Conservation (phyloP, 306 rosid genomes). For the Vigna trinervia region DNA sequence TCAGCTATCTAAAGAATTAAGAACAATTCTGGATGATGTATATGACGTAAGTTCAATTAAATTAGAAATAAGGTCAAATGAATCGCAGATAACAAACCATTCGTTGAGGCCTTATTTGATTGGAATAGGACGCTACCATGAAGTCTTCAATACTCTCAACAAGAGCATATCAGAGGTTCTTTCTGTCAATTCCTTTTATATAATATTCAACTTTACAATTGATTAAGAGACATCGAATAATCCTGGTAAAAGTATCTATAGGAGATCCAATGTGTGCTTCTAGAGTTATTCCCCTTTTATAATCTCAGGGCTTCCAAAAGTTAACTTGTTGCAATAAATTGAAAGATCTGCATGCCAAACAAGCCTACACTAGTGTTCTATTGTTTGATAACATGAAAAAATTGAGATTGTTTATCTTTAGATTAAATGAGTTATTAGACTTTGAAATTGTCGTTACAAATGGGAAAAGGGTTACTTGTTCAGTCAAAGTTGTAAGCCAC, state of each 20-base stretch:
- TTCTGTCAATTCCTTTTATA: neutral
- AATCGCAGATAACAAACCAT: neutral
- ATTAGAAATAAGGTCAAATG: neutral
- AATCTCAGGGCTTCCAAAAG: too few species aligned
- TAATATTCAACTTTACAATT: neutral
- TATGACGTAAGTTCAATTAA: neutral
- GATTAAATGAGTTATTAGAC: too few species aligned
- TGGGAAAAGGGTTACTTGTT: too few species aligned
- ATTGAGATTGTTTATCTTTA: too few species aligned
- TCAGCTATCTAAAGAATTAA: conserved; percentile 24
- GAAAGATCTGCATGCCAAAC: too few species aligned
- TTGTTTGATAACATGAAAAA: too few species aligned
- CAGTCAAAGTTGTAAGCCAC: too few species aligned
- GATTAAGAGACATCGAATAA: neutral
- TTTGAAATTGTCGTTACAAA: too few species aligned
- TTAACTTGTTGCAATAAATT: too few species aligned
- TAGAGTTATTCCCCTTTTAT: too few species aligned
- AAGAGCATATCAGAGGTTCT: conserved; percentile 39
- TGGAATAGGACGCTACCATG: conserved; percentile 18
- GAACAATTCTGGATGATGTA: conserved; percentile 39
- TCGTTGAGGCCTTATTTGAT: conserved; percentile 29
- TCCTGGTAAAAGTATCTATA: neutral
- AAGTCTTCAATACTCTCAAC: conserved; percentile 6
- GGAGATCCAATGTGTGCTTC: too few species aligned
- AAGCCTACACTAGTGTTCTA: too few species aligned